Evolutionary conservation across 2,329 filamentous ascomycete genomes (phyloP).

Genomic region (Penicillium sp.): DNA sequence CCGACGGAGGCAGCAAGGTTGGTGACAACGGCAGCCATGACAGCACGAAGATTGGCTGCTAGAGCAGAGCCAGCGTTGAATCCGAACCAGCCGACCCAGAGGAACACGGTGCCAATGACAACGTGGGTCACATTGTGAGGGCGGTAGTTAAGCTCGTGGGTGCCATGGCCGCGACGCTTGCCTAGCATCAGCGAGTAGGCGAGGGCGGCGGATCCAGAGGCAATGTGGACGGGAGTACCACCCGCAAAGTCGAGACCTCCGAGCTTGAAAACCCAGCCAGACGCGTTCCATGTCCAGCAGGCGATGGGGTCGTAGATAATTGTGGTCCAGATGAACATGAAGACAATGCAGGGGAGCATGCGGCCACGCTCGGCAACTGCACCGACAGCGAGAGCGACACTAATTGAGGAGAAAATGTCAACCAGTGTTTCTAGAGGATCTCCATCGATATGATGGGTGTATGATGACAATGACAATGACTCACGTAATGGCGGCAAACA

Average conservation of each 20-base stretch:
- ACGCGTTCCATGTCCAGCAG: slow-evolving; percentile 90
- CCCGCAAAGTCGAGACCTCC: slow-evolving; percentile 86
- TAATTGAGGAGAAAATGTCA: slow-evolving; percentile 30
- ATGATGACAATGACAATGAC: slow-evolving; percentile 31
- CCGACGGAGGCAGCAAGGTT: slow-evolving; percentile 81
- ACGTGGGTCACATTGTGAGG: slow-evolving; percentile 93
- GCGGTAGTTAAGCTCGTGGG: slow-evolving; percentile 84
- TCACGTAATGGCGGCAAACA: slow-evolving; percentile 74
- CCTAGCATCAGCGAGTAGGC: slow-evolving; percentile 91
- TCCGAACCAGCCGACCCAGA: slow-evolving; percentile 94
- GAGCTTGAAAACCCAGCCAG: slow-evolving; percentile 75
- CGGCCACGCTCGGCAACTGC: slow-evolving; percentile 83
- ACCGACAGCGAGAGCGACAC: slow-evolving; percentile 78
- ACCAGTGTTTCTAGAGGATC: slow-evolving; percentile 26
- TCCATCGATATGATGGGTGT: background rate
- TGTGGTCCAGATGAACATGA: slow-evolving; percentile 92
- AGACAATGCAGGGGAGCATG: slow-evolving; percentile 83
- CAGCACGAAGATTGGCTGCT: slow-evolving; percentile 74
- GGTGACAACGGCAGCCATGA: slow-evolving; percentile 84
- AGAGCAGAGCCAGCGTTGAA: slow-evolving; percentile 88
- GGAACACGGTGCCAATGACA: slow-evolving; percentile 86
- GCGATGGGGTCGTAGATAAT: slow-evolving; percentile 89
- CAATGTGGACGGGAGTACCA: slow-evolving; percentile 85
- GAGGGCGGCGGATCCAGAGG: slow-evolving; percentile 76
- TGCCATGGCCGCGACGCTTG: slow-evolving; percentile 79